These are phyloP conservation scores for Leishmania tarentolae DNA, from an alignment of 208 protist species.

Conservation along the genomic window DNA sequence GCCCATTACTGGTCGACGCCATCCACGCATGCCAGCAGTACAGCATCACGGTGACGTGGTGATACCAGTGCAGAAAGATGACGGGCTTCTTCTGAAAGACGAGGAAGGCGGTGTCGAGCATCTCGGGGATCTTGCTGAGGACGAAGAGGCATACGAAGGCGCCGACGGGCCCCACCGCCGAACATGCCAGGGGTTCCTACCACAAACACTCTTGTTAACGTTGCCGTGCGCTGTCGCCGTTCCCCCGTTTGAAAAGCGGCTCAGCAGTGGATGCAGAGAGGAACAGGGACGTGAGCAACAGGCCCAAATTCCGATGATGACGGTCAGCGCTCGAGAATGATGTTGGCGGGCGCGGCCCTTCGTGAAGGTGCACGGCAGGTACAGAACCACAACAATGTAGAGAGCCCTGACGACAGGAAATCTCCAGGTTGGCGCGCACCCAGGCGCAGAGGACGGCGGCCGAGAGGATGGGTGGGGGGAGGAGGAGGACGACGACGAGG, in stretches of 20 bases:
- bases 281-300: slow-evolving; percentile 47
- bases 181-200: slow-evolving; percentile 48
- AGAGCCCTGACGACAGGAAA: slow-evolving; percentile 45
- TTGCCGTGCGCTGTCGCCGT: slow-evolving; percentile 25
- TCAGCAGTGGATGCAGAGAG: slow-evolving; percentile 17
- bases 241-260: slow-evolving; percentile 17
- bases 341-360: slow-evolving; percentile 53
- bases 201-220: slow-evolving; percentile 62
- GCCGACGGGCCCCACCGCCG: slow-evolving; percentile 59
- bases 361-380: slow-evolving; percentile 71
- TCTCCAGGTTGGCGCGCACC: slow-evolving; percentile 60
- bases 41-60: slow-evolving; percentile 93
- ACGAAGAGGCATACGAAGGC: slow-evolving; percentile 76
- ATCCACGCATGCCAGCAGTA: slow-evolving; percentile 92
- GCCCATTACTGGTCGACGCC: slow-evolving; percentile 45
- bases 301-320: slow-evolving; percentile 80
- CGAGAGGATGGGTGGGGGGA: background rate
- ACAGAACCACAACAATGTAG: slow-evolving; percentile 75
- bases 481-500: background rate
- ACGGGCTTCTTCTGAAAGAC: slow-evolving; percentile 84
- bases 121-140: slow-evolving; percentile 88
- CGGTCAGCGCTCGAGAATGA: slow-evolving; percentile 51
- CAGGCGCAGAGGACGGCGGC: slow-evolving; percentile 12
- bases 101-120: slow-evolving; percentile 87
- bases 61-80: slow-evolving; percentile 93